Base-by-base conservation (phyloP, 2,329 filamentous ascomycete species). In the Pseudogymnoascus sp. region DNA sequence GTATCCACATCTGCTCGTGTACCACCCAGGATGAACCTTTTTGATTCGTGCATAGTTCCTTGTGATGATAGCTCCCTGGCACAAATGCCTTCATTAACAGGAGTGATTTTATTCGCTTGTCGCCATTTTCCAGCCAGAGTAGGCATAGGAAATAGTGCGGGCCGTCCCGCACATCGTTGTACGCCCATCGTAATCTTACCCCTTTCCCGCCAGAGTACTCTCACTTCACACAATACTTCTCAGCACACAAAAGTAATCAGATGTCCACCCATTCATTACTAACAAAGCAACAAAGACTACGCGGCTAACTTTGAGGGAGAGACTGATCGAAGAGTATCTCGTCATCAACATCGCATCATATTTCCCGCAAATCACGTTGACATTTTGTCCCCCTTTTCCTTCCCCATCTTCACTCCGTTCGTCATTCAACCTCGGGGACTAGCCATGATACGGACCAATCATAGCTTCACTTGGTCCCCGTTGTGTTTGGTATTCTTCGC, bases 251-350 rank as follows among this genome's bases (percentile, higher is more conserved):
- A 34, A 34, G 10, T 34, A 57, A 57, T 57, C 51, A 57, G 28
- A 57, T 57, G 51, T 57, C 51, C 51, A 57, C 51, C 51, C 51
- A 57, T 57, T 57, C 51, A 57, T 57, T 57, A 57, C 51, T 57
- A 57, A 21, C 51, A 57, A 57, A 57, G 16, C 51, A 57, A 57
- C 51, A 57, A 57, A 57, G 51, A 57, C 51, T 57, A 57, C 51
- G 51, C 51, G 51, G 51, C 51, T 57, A 57, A 57, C 51, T 57
- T 19, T 21, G 16, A 57, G 51, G n/a, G 51, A 34, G 51, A 57
- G 51, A 57, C 51, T 34, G 28, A 34, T 57, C 51, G 2, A 57
- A 21, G 2, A 57, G 51, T 14, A 57, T 57, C 51, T 57, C 45
- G 14, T 54, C 51, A 34, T 57, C 51, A 57, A 57, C 28, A 57